Conservation (phyloP, 176 grass and related monocot genomes). For the Phyllostachys edulis region DNA sequence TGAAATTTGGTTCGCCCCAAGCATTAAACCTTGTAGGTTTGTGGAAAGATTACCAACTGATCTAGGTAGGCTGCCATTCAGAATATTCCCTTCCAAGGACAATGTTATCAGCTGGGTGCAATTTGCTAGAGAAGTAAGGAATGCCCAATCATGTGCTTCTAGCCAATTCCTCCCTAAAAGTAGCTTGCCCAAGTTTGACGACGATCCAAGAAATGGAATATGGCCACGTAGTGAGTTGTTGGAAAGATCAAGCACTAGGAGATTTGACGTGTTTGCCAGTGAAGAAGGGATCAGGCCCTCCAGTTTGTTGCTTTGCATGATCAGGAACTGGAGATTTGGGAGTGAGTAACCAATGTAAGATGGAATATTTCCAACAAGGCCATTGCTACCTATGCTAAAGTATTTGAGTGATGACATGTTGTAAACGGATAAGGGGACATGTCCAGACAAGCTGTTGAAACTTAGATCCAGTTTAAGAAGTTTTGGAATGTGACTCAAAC, state of each 20-base stretch:
- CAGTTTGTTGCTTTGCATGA: constrained; percentile 19
- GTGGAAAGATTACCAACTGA: constrained; percentile 33
- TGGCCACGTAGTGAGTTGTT: background rate
- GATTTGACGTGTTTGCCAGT: constrained; percentile 9
- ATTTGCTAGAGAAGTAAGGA: constrained; percentile 20
- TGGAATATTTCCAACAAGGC: constrained; percentile 24
- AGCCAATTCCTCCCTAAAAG: background rate
- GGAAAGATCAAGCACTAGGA: constrained; percentile 25
- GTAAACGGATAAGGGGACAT: background rate
- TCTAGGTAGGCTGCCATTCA: constrained; percentile 25
- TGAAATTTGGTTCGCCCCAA: constrained; percentile 43
- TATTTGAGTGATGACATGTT: constrained; percentile 9
- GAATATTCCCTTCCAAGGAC: constrained; percentile 23
- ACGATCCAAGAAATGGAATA: constrained; percentile 9
- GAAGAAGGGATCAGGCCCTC: constrained; percentile 1
- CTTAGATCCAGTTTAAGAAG: constrained; percentile 17
- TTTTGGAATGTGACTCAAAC: background rate
- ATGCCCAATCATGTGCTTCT: constrained; percentile 29
- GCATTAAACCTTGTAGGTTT: constrained; percentile 2
- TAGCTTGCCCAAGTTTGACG: background rate
- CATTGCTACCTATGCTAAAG: constrained; percentile 18
- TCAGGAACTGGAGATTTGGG: background rate
- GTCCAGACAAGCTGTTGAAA: constrained; percentile 15
- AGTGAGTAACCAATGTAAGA: constrained; percentile 5
- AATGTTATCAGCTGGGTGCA: constrained; percentile 13